Base-by-base conservation (phyloP, 73 alveolate species). In the Uronychia setigera region DNA sequence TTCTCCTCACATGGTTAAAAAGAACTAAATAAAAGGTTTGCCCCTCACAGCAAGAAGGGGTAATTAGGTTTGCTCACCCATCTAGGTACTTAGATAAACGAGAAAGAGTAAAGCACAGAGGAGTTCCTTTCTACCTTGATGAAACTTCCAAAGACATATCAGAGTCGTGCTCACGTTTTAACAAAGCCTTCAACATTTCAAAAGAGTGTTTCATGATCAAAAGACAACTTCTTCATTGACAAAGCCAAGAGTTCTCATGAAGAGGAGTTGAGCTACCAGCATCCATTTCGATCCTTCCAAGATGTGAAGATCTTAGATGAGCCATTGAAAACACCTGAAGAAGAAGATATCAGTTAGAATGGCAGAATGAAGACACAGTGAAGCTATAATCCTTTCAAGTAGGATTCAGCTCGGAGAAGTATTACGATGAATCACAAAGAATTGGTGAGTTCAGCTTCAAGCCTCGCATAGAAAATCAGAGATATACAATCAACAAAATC, bases 1-100 rank as follows among this genome's bases (percentile, higher is more conserved):
- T 46, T 11, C 67, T 11, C 5, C 5, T 11, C 5, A 5, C 5
- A 46, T 46, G 67, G 19, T 19, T 19, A 5, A 46, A 46, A 46
- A 11, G n/a, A 19, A 19, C 67, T 19, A 5, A 46, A 5, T 11
- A 46, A 46, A 19, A 19, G 5, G 5, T 46, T 19, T 46, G 67
- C 67, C 67, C 67, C 67, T 46, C 67, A 46, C 67, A 11, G n/a
- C 5, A 19, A 46, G 67, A 46, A 46, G 67, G 67, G 67, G 67
- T 46, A 46, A 46, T n/a, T n/a, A n/a, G n/a, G 67, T 5, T 46
- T 19, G 67, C 67, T 11, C 19, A 5, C 19, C n/a, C 5, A 5
- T 11, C 5, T 11, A 46, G 67, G 67, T 5, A 46, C 67, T 19
- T 19, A 46, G 19, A 46, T 46, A 5, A 46, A 46, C 67, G 67